Evolutionary conservation across 257 asterid species (phyloP), one percentile per base, ranked within the genome.

Genomic region (Craterostigma plantagineum): DNA sequence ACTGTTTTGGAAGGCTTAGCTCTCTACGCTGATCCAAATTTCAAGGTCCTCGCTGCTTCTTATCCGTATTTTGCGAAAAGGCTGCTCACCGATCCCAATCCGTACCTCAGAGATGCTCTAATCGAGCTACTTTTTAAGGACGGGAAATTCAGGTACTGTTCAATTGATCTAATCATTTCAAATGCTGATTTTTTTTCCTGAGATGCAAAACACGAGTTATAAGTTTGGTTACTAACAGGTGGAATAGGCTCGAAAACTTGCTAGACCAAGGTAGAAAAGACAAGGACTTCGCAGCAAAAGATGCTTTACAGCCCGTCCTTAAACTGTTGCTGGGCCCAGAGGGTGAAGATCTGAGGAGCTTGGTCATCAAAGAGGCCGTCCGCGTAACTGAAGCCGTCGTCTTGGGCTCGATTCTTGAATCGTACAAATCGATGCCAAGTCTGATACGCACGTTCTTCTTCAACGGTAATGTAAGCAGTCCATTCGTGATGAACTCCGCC

Each of bases 1-100:
- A 90, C 98, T 34, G 95, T 90, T 46, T 73, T 90, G 63, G 98
- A 90, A 90, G 98, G 98, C 49, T 67, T 90, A 64, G 98, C 98
- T 45, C 77, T 90, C 36, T 72, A 72, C 51, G 98, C 98, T 23
- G 98, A 90, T 65, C 98, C 98, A 41, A 79, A 90, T 57, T 90
- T 90, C 42, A 90, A 90, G 72, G 98, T 90, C 43, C 60, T 90
- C 67, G 98, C 98, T 48, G 98, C 98, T 14, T 83, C 98, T n/a
- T 90, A 90, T 74, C 98, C 98, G 15, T 90, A 90, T 69, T 90
- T 90, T 48, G 98, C 98, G 44, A 90, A 90, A 61, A 75, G 98
- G 71, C 94, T 90, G 55, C 92, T 90, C 41, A 90, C 98, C 11
- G 98, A 90, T 69, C 94, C 95, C 43, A 84, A 90, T 58, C 98